phyloP scores from a whole-genome alignment of 768 basidiomycete species.

The Podaxis rugospora region DNA sequence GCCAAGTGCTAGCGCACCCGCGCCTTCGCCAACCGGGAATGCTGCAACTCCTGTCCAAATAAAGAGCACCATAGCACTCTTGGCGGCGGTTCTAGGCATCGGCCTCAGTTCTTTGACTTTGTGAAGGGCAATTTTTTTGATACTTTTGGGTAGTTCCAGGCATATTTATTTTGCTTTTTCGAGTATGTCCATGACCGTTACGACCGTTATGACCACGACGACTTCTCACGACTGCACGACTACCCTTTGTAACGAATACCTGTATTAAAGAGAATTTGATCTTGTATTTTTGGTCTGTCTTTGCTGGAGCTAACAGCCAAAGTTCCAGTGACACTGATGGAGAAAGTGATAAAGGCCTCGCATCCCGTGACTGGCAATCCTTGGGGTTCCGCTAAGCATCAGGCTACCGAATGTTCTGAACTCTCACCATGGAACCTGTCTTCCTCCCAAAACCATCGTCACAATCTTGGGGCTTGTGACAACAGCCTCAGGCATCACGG shows the following conservation, averaged over 20 bases:
- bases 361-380: too few species aligned
- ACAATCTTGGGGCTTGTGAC: not conserved
- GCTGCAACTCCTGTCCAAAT: not conserved
- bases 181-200: not conserved
- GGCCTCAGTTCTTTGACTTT: not conserved
- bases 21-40: not conserved
- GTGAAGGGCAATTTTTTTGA: not conserved
- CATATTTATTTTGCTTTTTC: not conserved
- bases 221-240: not conserved
- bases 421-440: not conserved
- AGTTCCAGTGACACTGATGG: too few species aligned
- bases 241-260: not conserved
- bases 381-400: not conserved
- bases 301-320: too few species aligned
- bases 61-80: not conserved
- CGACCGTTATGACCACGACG: not conserved
- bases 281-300: not conserved
- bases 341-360: too few species aligned
- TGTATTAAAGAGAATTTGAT: not conserved
- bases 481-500: not conserved
- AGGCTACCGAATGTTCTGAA: not conserved
- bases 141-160: not conserved
- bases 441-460: not conserved
- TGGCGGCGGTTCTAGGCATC: not conserved
- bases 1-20: not conserved